Base-by-base conservation (phyloP, 2,329 filamentous ascomycete species). In the Eutypella sp. region DNA sequence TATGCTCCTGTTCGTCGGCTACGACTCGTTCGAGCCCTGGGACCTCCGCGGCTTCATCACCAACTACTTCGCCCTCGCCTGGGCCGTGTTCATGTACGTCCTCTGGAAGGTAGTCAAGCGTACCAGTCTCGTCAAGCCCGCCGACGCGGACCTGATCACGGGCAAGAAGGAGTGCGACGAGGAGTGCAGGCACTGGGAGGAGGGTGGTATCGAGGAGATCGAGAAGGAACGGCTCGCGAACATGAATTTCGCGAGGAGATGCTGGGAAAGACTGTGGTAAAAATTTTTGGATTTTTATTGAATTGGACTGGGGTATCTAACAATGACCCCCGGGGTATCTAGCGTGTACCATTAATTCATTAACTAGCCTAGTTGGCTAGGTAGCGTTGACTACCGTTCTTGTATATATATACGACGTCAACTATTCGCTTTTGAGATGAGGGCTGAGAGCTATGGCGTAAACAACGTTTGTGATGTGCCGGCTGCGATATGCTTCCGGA, bases 101-200 rank as follows among this genome's bases (percentile, higher is more conserved):
- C 75, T 72, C 5, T 89, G 83, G 79, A 90, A 89, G 65, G 8
- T 85, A 2, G 46, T 78, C 53, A 79, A 84, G 62, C 74, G 71
- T 57, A 86, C 83, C 0, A 80, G 75, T 52, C 71, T 76, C 48
- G 64, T 75, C 42, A 70, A 68, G 40, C 70, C 79, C 1, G 65
- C 74, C 18, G 76, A 85, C 43, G 74, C 81, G 0, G 84, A 89
- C 60, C 62, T 88, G 37, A 57, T 75, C 24, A 76, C 76, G 29
- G 82, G 84, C 47, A 68, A 87, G 47, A 77, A 76, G 6, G 84
- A 86, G 62, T 79, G 85, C 50, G 83, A 85, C 44, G 78, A 79
- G 50, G 68, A 71, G 59, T 71, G 69, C 51, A 55, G 62, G 16
- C 59, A 67, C 38, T 72, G 68, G 69, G 69, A 72, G 47, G 67